Conservation (phyloP, 2,329 filamentous ascomycete species). For the Cladosporium sp. region DNA sequence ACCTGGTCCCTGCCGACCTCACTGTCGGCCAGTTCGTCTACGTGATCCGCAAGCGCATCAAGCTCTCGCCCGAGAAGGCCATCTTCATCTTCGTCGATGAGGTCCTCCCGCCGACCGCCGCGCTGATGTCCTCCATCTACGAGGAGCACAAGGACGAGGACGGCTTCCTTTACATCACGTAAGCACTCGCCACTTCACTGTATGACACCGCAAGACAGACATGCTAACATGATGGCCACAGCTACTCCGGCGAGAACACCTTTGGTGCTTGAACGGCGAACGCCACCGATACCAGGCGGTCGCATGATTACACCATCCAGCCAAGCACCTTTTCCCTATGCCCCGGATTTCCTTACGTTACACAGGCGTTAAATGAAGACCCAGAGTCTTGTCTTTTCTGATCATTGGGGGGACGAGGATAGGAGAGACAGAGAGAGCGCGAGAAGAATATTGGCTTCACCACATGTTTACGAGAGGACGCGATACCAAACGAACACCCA, state of each 20-base stretch:
- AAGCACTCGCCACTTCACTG: conserved; percentile 35
- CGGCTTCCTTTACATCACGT: conserved; percentile 97
- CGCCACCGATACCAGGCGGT: conserved; percentile 8
- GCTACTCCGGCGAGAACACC: conserved; percentile 98
- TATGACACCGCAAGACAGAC: neutral
- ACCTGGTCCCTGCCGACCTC: conserved; percentile 92
- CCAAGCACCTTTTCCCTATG: conserved; percentile 1
- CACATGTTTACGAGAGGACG: conserved; percentile 11
- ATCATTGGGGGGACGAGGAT: neutral
- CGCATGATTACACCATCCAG: conserved; percentile 1
- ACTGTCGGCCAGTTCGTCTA: conserved; percentile 99
- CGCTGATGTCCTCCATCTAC: conserved; percentile 99
- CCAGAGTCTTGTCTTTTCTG: conserved; percentile 8
- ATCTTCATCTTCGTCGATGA: conserved; percentile 99
- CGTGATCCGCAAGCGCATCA: conserved; percentile 99
- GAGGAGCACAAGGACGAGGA: conserved; percentile 92
- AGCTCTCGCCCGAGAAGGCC: conserved; percentile 98
- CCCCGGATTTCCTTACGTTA: conserved; percentile 12
- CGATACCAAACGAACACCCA: conserved; percentile 11
- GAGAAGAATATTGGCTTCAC: conserved; percentile 4
- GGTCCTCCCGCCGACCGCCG: conserved; percentile 91
- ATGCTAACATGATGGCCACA: conserved; percentile 32
- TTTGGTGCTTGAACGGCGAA: conserved; percentile 57
- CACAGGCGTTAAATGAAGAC: conserved; percentile 9
- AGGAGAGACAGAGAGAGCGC: neutral